Base-by-base conservation (phyloP, 202 grass and related monocot species). In the Schoenoplectus triqueter region DNA sequence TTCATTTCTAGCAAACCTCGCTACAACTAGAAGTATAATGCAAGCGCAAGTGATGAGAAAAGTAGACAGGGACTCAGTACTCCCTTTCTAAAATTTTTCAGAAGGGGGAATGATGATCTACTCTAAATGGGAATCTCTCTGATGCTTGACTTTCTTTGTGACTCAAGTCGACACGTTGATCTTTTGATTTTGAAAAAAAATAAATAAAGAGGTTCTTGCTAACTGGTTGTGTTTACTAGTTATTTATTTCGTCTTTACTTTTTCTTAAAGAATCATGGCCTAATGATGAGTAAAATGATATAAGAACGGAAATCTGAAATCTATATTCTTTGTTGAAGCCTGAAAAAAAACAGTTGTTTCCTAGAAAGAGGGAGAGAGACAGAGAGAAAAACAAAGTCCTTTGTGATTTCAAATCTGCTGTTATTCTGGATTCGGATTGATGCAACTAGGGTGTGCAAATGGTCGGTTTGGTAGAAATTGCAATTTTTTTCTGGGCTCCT, bases 301-400 rank as follows among this genome's bases (percentile, higher is more conserved):
- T 44, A 83, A 57, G 64, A 70, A 83, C 13, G 11, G 65, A 57
- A 83, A 70, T 70, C 61, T 69, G 48, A 83, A 83, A 83, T 57
- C 45, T 39, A 50, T 69, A n/a, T 69, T 83, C 63, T 70, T n/a
- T 83, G 81, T 83, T 50, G 81, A 68, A 83, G 81, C 65, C 81
- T 69, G 61, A 69, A 42, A 83, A 66, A 70, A 14, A 1, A 48
- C n/a, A 18, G 5, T 64, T 60, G 42, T 65, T 54, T 31, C 4
- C 54, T 31, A 31, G 1, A 77, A 11, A 52, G 73, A 52, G 18
- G 8, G 7, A 10, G 15, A 5, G 2, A 64, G 2, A 80, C 5
- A 80, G 19, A 80, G 55, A 80, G 22, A 63, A 7, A 46, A 10
- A 31, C 6, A 31, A 41, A 41, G 73, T 22, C 1, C 9, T 11